Conservation (phyloP, 2,329 filamentous ascomycete genomes). For the Microcera coccophila region DNA sequence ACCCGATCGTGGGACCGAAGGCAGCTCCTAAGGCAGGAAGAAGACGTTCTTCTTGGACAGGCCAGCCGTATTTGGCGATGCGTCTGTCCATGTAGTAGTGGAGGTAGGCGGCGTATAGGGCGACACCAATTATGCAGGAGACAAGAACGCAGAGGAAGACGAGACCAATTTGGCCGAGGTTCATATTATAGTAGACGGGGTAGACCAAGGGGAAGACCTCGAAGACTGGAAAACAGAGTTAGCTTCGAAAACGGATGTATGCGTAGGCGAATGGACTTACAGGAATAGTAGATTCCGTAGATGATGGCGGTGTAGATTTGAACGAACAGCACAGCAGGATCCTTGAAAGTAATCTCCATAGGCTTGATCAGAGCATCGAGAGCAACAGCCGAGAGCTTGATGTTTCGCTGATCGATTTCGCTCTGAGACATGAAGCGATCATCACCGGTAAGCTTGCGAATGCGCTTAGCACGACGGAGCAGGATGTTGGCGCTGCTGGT, state of each 20-base stretch:
- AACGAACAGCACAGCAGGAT: constrained; percentile 59
- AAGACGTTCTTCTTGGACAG: constrained; percentile 51
- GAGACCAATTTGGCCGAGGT: constrained; percentile 53
- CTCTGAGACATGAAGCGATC: constrained; percentile 55
- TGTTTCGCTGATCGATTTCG: constrained; percentile 59
- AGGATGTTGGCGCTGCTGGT: constrained; percentile 58
- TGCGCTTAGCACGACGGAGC: constrained; percentile 55
- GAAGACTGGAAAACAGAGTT: constrained; percentile 40
- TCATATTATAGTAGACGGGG: constrained; percentile 56
- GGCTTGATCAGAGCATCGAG: constrained; percentile 59
- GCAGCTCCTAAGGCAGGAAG: constrained; percentile 51
- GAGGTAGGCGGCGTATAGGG: constrained; percentile 49
- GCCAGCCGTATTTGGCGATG: constrained; percentile 46
- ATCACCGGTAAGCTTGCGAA: constrained; percentile 59
- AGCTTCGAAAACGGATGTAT: background rate
- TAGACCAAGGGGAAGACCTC: constrained; percentile 66
- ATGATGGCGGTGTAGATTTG: constrained; percentile 59
- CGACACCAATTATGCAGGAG: constrained; percentile 51
- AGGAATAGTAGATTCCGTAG: constrained; percentile 60
- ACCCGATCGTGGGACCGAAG: constrained; percentile 53
- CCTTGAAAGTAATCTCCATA: constrained; percentile 55
- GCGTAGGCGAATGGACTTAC: constrained; percentile 30
- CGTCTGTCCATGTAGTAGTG: constrained; percentile 49
- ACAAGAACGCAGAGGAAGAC: constrained; percentile 59
- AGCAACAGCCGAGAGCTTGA: constrained; percentile 45